phyloP scores from a whole-genome alignment of 2,329 filamentous ascomycete genomes.

The Curvularia sp. region DNA sequence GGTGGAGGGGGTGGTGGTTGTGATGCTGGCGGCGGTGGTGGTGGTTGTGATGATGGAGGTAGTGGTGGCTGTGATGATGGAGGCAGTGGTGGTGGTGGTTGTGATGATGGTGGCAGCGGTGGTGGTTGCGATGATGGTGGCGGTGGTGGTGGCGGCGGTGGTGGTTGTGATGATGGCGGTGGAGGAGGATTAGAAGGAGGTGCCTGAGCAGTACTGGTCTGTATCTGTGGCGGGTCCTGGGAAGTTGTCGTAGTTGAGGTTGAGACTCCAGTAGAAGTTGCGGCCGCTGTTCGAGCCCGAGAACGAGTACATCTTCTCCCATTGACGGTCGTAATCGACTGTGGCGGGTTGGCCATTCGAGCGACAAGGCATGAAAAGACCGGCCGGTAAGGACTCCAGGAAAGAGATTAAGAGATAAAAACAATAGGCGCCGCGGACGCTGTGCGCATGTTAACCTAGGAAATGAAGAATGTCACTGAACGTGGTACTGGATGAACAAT shows the following conservation, averaged over 20 bases:
- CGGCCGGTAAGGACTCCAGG: constrained; percentile 38
- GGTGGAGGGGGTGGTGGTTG: not conserved
- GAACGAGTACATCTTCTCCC: constrained; percentile 51
- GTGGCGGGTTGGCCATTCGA: constrained; percentile 50
- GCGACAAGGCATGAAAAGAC: constrained; percentile 43
- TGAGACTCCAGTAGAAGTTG: constrained; percentile 31
- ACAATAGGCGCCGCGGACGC: constrained; percentile 43
- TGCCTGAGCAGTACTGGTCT: constrained; percentile 29
- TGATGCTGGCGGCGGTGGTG: not conserved
- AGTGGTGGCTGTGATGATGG: constrained; percentile 9
- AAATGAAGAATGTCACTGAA: constrained; percentile 35
- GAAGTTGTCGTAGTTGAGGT: constrained; percentile 24
- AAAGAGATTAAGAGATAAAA: constrained; percentile 38
- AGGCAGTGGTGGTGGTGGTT: not conserved
- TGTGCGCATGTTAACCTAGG: constrained; percentile 48
- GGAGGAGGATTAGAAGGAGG: constrained; percentile 21
- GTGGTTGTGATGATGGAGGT: constrained; percentile 22
- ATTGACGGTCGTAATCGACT: constrained; percentile 48
- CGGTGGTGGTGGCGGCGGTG: constrained; percentile 12
- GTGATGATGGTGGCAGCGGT: not conserved
- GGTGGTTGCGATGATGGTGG: not conserved
- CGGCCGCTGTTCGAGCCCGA: constrained; percentile 40
- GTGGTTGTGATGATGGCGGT: constrained; percentile 22
- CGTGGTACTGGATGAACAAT: constrained; percentile 32
- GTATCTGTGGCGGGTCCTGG: constrained; percentile 31